Evolutionary conservation across 192 early-diverging fungal species (phyloP), one percentile per base, ranked within the genome.

Genomic region (Backusella circina): DNA sequence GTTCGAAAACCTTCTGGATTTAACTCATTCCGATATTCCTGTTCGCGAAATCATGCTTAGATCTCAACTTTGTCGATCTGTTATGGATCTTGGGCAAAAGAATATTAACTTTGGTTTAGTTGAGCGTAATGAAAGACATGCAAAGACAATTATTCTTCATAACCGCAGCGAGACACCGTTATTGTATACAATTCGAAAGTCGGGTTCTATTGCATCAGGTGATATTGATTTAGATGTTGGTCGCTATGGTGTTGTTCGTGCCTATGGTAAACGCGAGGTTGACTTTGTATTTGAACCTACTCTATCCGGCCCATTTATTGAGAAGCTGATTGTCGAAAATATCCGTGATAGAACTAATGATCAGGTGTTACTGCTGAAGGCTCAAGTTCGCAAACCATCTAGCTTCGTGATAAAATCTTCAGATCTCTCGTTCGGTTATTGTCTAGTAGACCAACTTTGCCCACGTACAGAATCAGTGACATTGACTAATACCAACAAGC

Each of bases 41-140:
- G 86, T 96, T 30, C 91, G 98, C 2, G 95, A 98, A 80, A 87
- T 99, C 33, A 87, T 99, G 80, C 85, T 99, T 1, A 91, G 95
- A 47, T 91, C 93, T 9, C 90, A 93, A 4, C 86, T 98, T 26
- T 94, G 91, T 73, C 85, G 92, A 30, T 93, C 95, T 5, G 85
- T 93, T 44, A 95, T 99, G 88, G 96, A 96, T 44, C 82, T 99
- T 1, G 96, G 96, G 23, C 98, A 99, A 78, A 95, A 94, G 77
- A 94, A 96, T 82, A 98, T 98, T 84, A 98, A 98, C 70, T 97
- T 99, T 83, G 98, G 98, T 35, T 86, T 88, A 26, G 86, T 98
- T 70, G 95, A 98, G 79, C 91, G 91, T 51, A 94, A 95, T 78
- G 91, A 93, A 78, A 87, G 90, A 50, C 87, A 94, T 47, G 94